Evolutionary conservation across 306 rosid genomes (phyloP).

Genomic region (Morella rubra): DNA sequence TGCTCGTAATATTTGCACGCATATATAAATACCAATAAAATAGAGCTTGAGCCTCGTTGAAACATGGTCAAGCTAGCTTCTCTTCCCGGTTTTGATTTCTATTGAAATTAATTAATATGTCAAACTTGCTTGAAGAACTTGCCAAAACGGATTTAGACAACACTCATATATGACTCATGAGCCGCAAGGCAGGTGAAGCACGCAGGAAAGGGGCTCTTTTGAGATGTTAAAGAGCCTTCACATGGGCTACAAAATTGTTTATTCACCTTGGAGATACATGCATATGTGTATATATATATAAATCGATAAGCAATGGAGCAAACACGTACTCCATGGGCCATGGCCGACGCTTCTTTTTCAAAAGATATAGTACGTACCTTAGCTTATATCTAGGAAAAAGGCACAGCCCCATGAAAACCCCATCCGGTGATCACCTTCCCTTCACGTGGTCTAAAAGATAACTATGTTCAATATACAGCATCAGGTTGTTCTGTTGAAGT

Average conservation of each 20-base stretch:
- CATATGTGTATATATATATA: neutral
- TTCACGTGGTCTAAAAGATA: constrained; percentile 18
- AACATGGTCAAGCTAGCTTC: too few species aligned
- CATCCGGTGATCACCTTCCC: neutral
- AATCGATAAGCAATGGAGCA: neutral
- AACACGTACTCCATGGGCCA: neutral
- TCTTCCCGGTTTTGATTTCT: too few species aligned
- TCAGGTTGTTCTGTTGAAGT: neutral
- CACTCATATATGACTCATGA: neutral
- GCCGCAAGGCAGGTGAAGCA: neutral
- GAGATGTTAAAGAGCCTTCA: neutral
- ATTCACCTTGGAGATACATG: neutral
- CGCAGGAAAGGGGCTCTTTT: neutral
- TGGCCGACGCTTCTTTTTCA: neutral
- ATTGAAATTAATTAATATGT: too few species aligned
- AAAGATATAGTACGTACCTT: neutral
- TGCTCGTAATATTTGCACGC: too few species aligned
- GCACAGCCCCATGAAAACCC: neutral
- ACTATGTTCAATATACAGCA: neutral
- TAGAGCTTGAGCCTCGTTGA: too few species aligned
- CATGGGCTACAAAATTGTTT: neutral
- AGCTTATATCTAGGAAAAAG: neutral
- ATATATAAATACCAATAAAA: too few species aligned
- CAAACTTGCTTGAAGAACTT: neutral
- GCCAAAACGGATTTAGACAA: neutral